Evolutionary conservation across 306 rosid genomes (phyloP).

Genomic region (Crotalaria pallida): DNA sequence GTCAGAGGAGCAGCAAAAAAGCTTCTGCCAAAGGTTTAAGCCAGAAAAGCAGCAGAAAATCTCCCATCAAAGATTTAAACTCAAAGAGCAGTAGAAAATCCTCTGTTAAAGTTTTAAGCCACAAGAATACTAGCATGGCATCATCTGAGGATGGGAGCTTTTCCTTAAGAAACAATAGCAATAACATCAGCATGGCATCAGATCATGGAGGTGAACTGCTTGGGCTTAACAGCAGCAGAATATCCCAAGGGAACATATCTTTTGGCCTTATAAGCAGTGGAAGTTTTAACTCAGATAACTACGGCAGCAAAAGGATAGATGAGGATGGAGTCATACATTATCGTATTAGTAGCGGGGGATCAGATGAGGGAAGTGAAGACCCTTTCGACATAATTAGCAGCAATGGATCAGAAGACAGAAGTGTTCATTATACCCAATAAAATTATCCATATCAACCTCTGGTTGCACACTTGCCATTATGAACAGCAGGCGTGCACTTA

Average conservation of each 20-base stretch:
- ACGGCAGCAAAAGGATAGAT: conserved; percentile 4
- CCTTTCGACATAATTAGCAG: neutral
- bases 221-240: neutral
- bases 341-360: conserved; percentile 1
- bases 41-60: conserved; percentile 13
- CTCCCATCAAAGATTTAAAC: neutral
- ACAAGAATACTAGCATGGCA: neutral
- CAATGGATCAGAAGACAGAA: conserved; percentile 17
- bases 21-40: neutral
- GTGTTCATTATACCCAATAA: neutral
- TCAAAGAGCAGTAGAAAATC: conserved; percentile 5
- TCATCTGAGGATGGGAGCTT: conserved; percentile 16
- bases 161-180: neutral
- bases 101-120: conserved; percentile 5
- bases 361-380: conserved; percentile 21
- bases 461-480: neutral
- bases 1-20: conserved; percentile 26
- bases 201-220: neutral
- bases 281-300: neutral
- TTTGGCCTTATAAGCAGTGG: conserved; percentile 19
- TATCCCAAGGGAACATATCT: conserved; percentile 14
- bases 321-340: neutral
- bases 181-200: conserved; percentile 16
- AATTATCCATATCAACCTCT: neutral
- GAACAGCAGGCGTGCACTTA: conserved; percentile 2